Evolutionary conservation across 2,329 filamentous ascomycete genomes (phyloP).

Genomic region (Fusarium temperatum): DNA sequence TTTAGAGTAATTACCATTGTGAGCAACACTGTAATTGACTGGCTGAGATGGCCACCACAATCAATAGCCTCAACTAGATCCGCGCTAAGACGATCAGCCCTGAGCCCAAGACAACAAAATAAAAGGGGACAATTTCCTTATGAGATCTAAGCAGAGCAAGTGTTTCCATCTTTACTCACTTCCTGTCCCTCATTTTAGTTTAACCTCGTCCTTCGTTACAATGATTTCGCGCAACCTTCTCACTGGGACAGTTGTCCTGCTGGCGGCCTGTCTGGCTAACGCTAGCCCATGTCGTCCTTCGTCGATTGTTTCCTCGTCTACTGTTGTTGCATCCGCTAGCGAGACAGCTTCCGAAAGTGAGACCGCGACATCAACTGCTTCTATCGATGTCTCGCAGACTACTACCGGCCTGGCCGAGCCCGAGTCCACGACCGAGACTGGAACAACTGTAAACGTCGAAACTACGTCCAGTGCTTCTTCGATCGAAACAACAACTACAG

Average conservation of each 20-base stretch:
- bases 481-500: background rate
- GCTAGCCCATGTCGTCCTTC: background rate
- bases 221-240: background rate
- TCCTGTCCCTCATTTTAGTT: background rate
- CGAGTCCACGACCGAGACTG: too few species aligned
- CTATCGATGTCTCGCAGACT: background rate
- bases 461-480: background rate
- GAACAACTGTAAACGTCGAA: background rate
- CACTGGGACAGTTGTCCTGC: background rate
- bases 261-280: background rate
- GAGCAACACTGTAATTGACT: rapidly evolving
- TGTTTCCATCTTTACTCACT: too few species aligned
- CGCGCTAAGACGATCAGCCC: background rate
- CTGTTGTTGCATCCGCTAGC: background rate
- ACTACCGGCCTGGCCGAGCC: background rate
- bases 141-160: background rate
- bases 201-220: background rate
- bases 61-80: background rate
- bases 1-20: background rate
- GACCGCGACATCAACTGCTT: background rate
- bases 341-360: background rate
- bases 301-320: background rate
- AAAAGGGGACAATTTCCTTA: background rate
- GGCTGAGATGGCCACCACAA: background rate
- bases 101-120: background rate